Evolutionary conservation across 768 basidiomycete genomes (phyloP), one percentile per base, ranked within the genome.

Genomic region (Tylopilus balloui): DNA sequence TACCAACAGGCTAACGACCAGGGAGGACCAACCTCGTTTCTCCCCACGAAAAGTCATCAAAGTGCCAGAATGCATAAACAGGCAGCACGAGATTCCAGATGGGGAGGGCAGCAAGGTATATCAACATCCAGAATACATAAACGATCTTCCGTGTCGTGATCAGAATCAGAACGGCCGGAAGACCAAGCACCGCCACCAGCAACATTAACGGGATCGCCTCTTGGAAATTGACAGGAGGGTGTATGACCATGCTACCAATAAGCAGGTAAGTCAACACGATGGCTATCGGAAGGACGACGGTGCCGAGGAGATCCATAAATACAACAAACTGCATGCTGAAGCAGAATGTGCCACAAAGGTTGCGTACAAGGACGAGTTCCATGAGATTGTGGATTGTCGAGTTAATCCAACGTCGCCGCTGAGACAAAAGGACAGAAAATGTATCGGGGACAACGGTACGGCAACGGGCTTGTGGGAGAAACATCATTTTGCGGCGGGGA

Each of bases 311-410:
- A 68, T 97, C 93, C 90, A 98, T 93, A 73, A 95, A 92, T 46
- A 98, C 93, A 67, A 98, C 85, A 68, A 98, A 98, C 67, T 98
- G 96, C 94, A 97, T 98, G 70, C 92, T 96, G 73, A 98, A 97
- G 76, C 96, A 99, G 71, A 99, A 99, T 25, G 95, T 98, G 29
- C 96, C 96, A 69, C 96, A 98, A 14, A 97, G 79, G 64, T 99
- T 92, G 56, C 89, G 90, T 34, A 99, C 96, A 52, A 91, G 83
- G 29, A 97, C 91, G 32, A 99, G 86, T 68, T 99, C 96, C 93
- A 98, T 97, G 43, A 99, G 82, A 67, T 99, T 98, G 74, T 98
- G 96, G 43, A 99, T 90, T 0, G 96, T 98, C 14, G 95, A 97
- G 69, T 98, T 98, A 73, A 99, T 98, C 96, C 96, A 99, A 48